Conservation (phyloP, 495 filamentous ascomycete species). For the Podospora fimiseda region DNA sequence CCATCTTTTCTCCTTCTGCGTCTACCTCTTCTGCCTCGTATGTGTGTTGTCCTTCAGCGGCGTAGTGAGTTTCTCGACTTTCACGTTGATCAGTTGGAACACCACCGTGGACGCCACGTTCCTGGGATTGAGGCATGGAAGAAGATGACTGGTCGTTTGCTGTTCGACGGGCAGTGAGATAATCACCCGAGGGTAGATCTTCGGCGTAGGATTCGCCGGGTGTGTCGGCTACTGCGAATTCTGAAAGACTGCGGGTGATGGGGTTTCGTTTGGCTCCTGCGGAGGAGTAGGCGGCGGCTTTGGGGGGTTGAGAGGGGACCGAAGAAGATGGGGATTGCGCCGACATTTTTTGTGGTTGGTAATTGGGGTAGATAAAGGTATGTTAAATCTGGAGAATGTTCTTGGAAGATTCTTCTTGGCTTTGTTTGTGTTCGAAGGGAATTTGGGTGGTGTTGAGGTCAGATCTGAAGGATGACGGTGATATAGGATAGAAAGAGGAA, state of each 20-base stretch:
- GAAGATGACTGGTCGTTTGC: constrained; percentile 9
- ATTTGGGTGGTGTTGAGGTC: too few species aligned
- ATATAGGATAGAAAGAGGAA: neutral
- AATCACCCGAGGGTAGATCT: constrained; percentile 15
- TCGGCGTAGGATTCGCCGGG: constrained; percentile 9
- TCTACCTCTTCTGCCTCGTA: constrained; percentile 25
- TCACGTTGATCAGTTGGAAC: constrained; percentile 18
- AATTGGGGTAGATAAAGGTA: neutral
- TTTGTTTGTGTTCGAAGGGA: too few species aligned
- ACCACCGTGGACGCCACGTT: constrained; percentile 31
- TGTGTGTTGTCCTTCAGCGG: neutral
- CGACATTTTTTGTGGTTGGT: constrained; percentile 3
- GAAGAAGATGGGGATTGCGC: constrained; percentile 33
- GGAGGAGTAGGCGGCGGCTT: constrained; percentile 39
- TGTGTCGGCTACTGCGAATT: constrained; percentile 36
- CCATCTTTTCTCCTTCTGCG: constrained; percentile 52
- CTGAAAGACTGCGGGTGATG: constrained; percentile 40
- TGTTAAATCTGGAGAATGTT: too few species aligned
- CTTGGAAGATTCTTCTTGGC: too few species aligned
- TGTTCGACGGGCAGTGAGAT: constrained; percentile 24
- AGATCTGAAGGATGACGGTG: neutral
- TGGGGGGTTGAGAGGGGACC: constrained; percentile 45
- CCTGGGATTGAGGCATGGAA: constrained; percentile 30
- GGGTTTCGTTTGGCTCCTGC: constrained; percentile 37
- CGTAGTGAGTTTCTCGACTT: constrained; percentile 11